Conservation (phyloP, 257 asterid species). For the Fraxinus quadrangulata region DNA sequence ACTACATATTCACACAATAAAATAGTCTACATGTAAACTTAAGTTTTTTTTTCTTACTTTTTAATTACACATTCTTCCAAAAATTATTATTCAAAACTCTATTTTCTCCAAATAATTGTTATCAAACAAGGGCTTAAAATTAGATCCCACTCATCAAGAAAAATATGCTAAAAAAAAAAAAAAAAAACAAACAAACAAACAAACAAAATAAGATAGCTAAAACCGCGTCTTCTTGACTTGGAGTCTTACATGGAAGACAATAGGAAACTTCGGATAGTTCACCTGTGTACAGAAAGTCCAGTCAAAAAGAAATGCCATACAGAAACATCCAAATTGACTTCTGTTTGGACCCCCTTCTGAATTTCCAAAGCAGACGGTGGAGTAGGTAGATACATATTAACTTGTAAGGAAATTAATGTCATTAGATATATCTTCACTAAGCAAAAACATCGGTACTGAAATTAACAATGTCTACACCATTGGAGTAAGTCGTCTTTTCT, state of each 20-base stretch:
- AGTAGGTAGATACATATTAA: not conserved
- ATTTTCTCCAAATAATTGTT: no score
- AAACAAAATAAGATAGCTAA: not conserved
- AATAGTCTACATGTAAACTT: no score
- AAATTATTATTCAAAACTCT: no score
- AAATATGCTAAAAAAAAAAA: no score
- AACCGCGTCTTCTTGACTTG: not conserved
- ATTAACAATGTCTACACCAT: slow-evolving; percentile 36
- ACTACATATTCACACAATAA: no score
- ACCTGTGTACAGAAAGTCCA: not conserved
- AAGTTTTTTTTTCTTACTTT: no score
- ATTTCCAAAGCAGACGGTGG: not conserved
- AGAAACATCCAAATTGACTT: not conserved
- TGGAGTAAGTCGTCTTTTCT: slow-evolving; percentile 28
- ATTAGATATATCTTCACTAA: not conserved
- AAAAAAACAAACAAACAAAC: no score
- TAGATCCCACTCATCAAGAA: no score
- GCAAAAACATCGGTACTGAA: not conserved
- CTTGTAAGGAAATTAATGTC: not conserved
- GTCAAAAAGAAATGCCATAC: slow-evolving; percentile 19
- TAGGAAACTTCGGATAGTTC: not conserved
- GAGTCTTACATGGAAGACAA: not conserved
- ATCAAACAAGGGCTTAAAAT: no score
- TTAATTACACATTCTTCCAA: no score
- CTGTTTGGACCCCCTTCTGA: not conserved